Percentiles rank a stretch among this genome's conserved stretches.
Conservation (phyloP, 192 early-diverging fungal species). For the Backusella mclennaniae region DNA sequence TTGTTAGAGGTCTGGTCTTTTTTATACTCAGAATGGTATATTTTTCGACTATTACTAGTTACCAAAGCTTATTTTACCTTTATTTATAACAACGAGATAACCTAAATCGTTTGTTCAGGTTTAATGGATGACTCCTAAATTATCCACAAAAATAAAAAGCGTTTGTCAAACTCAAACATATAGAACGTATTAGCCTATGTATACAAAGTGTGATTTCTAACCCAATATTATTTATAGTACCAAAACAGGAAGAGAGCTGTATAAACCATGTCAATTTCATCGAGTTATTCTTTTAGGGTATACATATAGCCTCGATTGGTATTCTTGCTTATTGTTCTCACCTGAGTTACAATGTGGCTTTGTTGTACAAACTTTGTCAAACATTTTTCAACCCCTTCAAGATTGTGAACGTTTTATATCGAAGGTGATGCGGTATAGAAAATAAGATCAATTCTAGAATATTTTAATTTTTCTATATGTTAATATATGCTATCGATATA, state of each 20-base stretch:
- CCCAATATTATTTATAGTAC: not conserved
- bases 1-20: too few relatives aligned
- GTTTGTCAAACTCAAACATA: not conserved
- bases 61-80: too few relatives aligned
- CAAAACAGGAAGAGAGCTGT: not conserved
- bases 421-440: not conserved
- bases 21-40: too few relatives aligned
- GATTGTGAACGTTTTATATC: not conserved
- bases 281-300: not conserved
- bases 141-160: not conserved
- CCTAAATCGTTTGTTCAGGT: not conserved
- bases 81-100: not conserved
- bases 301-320: not conserved
- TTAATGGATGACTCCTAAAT: not conserved
- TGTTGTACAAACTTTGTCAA: slow-evolving; percentile 1
- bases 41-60: too few relatives aligned
- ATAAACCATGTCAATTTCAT: not conserved
- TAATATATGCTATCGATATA: not conserved
- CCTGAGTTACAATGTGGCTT: not conserved
- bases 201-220: too few relatives aligned
- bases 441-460: not conserved
- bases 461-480: not conserved
- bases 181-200: not conserved
- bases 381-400: not conserved
- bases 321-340: not conserved